phyloP scores from a whole-genome alignment of 2,329 filamentous ascomycete species.

The Penicillium sp. region DNA sequence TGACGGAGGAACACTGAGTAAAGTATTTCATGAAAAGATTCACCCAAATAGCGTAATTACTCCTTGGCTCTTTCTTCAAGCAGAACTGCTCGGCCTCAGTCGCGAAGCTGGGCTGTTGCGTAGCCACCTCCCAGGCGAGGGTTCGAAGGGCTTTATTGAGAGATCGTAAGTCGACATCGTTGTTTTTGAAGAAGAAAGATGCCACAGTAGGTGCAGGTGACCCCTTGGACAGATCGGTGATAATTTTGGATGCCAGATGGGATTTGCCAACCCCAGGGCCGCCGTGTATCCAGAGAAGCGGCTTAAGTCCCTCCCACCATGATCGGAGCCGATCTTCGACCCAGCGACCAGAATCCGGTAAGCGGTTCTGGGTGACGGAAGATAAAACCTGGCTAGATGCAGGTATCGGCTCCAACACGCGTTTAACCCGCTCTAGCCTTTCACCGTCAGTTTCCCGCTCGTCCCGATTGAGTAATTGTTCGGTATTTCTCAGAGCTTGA shows the following conservation, averaged over 20 bases:
- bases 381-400: neutral
- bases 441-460: no score
- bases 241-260: neutral
- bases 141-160: constrained; percentile 17
- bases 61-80: no score
- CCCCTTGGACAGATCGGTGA: neutral
- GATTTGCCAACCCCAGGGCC: neutral
- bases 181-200: constrained; percentile 5
- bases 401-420: neutral
- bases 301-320: neutral
- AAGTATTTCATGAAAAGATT: no score
- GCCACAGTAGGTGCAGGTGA: neutral
- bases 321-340: neutral
- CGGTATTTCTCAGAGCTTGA: no score
- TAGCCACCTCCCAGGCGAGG: constrained; percentile 12
- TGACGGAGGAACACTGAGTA: no score
- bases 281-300: neutral
- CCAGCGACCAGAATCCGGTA: neutral
- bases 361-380: neutral
- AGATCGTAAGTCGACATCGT: constrained; percentile 16
- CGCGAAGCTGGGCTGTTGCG: constrained; percentile 6
- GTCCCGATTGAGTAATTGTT: no score
- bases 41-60: no score
- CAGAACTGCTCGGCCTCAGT: neutral
- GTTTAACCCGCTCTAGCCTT: no score